Conservation (phyloP, 768 basidiomycete genomes). For the Tricholoma terreum region DNA sequence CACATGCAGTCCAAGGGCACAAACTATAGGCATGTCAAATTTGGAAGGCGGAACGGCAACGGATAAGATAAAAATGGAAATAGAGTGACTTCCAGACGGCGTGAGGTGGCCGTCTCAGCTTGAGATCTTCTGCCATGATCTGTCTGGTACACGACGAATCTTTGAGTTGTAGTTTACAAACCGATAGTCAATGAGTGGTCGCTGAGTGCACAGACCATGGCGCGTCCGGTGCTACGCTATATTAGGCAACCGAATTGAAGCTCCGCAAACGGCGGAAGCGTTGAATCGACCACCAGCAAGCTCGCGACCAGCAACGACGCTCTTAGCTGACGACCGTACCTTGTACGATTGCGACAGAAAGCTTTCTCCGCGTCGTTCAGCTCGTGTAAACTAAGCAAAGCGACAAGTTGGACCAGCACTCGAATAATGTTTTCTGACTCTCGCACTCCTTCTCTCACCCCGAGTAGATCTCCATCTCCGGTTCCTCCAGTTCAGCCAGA, state of each 20-base stretch:
- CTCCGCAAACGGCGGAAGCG: constrained; percentile 20
- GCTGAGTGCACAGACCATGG: constrained; percentile 16
- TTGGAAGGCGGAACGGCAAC: too few relatives aligned
- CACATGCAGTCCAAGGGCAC: too few relatives aligned
- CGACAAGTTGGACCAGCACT: constrained; percentile 5
- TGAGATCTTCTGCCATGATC: too few relatives aligned
- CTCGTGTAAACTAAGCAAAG: constrained; percentile 3
- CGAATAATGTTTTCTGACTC: constrained; percentile 33
- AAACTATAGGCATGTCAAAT: too few relatives aligned
- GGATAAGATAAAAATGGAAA: too few relatives aligned
- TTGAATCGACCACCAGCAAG: constrained; percentile 1
- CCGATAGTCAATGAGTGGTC: too few relatives aligned
- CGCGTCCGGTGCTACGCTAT: constrained; percentile 16
- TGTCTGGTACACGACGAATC: too few relatives aligned
- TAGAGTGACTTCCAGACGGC: too few relatives aligned
- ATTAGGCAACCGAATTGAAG: constrained; percentile 28
- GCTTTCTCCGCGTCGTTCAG: constrained; percentile 1
- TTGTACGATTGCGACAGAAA: not conserved
- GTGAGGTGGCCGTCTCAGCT: too few relatives aligned
- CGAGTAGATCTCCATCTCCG: constrained; percentile 55
- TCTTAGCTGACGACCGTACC: constrained; percentile 3
- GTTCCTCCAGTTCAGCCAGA: constrained; percentile 65
- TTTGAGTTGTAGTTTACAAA: too few relatives aligned
- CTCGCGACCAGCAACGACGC: constrained; percentile 10
- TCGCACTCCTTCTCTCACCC: constrained; percentile 41